phyloP scores from a whole-genome alignment of 108 stramenopile species.

The Cyclostephanos tholiformis region DNA sequence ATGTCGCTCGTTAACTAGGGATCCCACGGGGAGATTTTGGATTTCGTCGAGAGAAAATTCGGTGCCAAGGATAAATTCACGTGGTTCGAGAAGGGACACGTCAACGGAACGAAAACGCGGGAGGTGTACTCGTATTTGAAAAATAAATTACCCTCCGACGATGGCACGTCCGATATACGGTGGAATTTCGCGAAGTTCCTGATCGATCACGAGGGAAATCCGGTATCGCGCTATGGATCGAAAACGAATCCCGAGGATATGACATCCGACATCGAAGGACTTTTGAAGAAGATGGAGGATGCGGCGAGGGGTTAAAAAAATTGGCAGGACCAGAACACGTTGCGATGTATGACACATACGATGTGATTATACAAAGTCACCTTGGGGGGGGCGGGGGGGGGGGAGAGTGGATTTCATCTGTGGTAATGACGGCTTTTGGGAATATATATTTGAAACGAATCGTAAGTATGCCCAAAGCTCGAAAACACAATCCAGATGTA shows the following conservation, averaged over 20 bases:
- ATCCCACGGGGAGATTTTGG: slow-evolving; percentile 61
- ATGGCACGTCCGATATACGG: slow-evolving; percentile 67
- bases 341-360: no score
- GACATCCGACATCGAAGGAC: slow-evolving; percentile 60
- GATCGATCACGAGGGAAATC: slow-evolving; percentile 72
- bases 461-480: background rate
- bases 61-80: slow-evolving; percentile 57
- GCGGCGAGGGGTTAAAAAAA: background rate
- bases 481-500: background rate
- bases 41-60: slow-evolving; percentile 58
- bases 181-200: slow-evolving; percentile 70
- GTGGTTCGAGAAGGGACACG: slow-evolving; percentile 82
- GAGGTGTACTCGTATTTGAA: slow-evolving; percentile 76
- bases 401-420: no score
- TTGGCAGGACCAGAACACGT: background rate
- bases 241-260: slow-evolving; percentile 57
- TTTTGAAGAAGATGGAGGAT: slow-evolving; percentile 59
- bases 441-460: background rate
- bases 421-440: slow-evolving; percentile 26
- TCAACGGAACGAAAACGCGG: slow-evolving; percentile 71
- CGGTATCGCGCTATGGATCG: slow-evolving; percentile 60
- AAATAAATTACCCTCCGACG: slow-evolving; percentile 52
- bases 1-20: slow-evolving; percentile 34
- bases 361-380: background rate
- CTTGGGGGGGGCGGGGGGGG: background rate